A percentile compares a stretch with the other conserved stretches of the same genome.
These are phyloP conservation scores for Cinnamomum chago DNA, from an alignment of 164 flowering plant species.

Conservation along the genomic window DNA sequence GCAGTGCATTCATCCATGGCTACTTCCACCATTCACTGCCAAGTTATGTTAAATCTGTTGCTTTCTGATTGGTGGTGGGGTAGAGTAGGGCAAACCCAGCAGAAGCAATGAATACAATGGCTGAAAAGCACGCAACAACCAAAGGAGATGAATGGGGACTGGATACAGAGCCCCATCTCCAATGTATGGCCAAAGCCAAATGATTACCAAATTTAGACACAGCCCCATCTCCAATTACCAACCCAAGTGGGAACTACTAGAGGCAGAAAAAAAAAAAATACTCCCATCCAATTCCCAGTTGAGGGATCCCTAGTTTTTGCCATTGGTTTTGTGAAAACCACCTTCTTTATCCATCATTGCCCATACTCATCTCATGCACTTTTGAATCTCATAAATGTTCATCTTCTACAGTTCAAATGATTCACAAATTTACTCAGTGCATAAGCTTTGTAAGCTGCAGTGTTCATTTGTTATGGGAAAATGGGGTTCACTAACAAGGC, in stretches of 20 bases:
- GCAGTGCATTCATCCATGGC: neutral
- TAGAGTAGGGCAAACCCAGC: neutral
- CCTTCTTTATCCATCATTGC: neutral
- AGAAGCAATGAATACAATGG: neutral
- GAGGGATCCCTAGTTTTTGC: neutral
- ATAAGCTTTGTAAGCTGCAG: neutral
- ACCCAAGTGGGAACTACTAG: neutral
- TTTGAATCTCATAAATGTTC: too few relatives aligned
- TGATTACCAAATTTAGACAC: too few relatives aligned
- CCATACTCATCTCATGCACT: neutral
- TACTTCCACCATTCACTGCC: neutral
- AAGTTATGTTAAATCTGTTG: too few relatives aligned
- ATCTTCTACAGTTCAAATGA: neutral
- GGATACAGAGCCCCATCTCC: neutral
- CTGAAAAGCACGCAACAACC: neutral
- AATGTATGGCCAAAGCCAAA: neutral
- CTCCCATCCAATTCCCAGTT: neutral
- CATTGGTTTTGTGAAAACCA: neutral
- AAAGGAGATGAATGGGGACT: neutral
- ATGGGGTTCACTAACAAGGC: slow-evolving; percentile 16
- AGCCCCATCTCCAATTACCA: neutral
- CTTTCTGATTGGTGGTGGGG: neutral
- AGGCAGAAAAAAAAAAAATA: too few relatives aligned
- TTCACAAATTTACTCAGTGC: neutral
- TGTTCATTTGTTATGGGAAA: too few relatives aligned